Conservation (phyloP, 495 filamentous ascomycete genomes). For the Penicillium paradoxum region DNA sequence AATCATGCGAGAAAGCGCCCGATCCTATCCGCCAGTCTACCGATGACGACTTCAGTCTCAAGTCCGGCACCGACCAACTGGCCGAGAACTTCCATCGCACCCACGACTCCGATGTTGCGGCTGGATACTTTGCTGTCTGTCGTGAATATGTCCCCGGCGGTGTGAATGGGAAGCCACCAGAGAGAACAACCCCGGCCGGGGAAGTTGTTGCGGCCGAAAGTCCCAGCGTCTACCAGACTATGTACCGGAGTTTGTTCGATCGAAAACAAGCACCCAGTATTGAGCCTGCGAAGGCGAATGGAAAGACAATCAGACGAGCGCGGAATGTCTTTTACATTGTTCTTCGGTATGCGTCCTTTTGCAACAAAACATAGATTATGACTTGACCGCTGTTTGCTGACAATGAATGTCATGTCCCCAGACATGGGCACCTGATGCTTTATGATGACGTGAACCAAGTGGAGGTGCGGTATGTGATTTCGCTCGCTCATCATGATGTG, state of each 20-base stretch:
- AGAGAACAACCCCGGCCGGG: constrained; percentile 76
- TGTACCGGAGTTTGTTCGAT: constrained; percentile 96
- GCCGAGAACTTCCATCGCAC: constrained; percentile 52
- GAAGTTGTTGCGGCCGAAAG: constrained; percentile 66
- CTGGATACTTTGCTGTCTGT: constrained; percentile 92
- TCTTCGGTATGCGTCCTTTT: constrained; percentile 55
- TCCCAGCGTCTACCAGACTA: constrained; percentile 92
- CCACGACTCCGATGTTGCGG: constrained; percentile 77
- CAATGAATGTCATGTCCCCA: constrained; percentile 26
- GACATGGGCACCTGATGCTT: constrained; percentile 94
- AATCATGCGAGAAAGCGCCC: constrained; percentile 35
- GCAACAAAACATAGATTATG: neutral
- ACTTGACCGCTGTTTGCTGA: constrained; percentile 13
- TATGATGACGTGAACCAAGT: constrained; percentile 87
- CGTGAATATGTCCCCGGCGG: constrained; percentile 87
- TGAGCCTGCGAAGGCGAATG: constrained; percentile 42
- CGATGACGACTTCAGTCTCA: constrained; percentile 48
- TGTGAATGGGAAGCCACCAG: constrained; percentile 84
- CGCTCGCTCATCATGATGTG: constrained; percentile 79
- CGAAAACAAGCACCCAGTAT: constrained; percentile 59
- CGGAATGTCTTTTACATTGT: constrained; percentile 95
- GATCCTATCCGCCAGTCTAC: constrained; percentile 26
- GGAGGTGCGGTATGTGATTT: constrained; percentile 93
- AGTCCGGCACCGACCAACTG: constrained; percentile 45
- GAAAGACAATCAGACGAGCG: constrained; percentile 64